Percentiles rank a stretch among this genome's conserved stretches.
These are phyloP conservation scores for Pilobolus umbonatus DNA, from an alignment of 192 early-diverging fungal genomes.

Conservation along the genomic window DNA sequence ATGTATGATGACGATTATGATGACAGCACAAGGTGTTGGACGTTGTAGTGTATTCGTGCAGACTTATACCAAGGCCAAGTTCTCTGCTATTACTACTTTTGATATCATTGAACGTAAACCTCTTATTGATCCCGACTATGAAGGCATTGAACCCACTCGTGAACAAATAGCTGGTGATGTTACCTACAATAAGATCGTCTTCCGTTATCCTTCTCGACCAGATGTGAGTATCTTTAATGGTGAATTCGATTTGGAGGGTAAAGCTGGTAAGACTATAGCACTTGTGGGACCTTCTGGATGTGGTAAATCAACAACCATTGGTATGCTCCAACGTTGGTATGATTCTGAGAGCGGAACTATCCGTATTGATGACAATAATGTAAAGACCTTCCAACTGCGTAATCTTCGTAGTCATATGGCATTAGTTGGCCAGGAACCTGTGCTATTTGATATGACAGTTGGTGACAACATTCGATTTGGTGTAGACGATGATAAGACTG, in stretches of 20 bases:
- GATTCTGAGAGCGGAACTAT: slow-evolving; percentile 60
- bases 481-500: slow-evolving; percentile 27
- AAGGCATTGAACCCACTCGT: slow-evolving; percentile 32
- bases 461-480: slow-evolving; percentile 83
- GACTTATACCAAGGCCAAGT: slow-evolving; percentile 71
- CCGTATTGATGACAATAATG: slow-evolving; percentile 53
- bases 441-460: slow-evolving; percentile 84
- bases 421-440: slow-evolving; percentile 87
- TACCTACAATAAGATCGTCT: slow-evolving; percentile 52
- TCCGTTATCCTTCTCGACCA: slow-evolving; percentile 66
- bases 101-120: slow-evolving; percentile 66
- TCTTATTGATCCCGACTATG: slow-evolving; percentile 52
- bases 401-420: slow-evolving; percentile 68
- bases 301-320: slow-evolving; percentile 70
- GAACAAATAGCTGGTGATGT: slow-evolving; percentile 44
- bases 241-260: slow-evolving; percentile 40
- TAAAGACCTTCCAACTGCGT: slow-evolving; percentile 55
- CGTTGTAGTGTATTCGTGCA: slow-evolving; percentile 66
- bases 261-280: slow-evolving; percentile 72
- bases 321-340: slow-evolving; percentile 75
- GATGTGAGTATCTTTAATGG: slow-evolving; percentile 58
- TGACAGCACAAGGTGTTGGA: slow-evolving; percentile 61
- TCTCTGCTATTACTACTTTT: slow-evolving; percentile 70
- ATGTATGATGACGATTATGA: slow-evolving; percentile 76
- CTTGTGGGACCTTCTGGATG: slow-evolving; percentile 81